phyloP scores from a whole-genome alignment of 1,284 basidiomycete genomes.

The Fomitiporia mediterranea region DNA sequence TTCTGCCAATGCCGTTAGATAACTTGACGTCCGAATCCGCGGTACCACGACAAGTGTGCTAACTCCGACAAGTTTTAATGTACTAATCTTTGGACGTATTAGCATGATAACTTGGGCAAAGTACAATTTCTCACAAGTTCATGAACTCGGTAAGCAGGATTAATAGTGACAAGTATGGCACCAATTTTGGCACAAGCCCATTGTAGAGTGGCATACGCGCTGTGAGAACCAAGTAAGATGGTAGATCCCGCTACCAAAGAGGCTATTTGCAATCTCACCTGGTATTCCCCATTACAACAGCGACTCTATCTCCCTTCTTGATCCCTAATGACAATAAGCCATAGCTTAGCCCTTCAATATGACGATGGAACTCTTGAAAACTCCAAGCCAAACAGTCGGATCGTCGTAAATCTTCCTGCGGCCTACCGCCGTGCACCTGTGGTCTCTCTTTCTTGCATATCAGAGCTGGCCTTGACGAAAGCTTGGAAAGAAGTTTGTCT shows the following conservation, averaged over 20 bases:
- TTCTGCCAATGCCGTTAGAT: conserved; percentile 52
- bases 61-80: conserved; percentile 64
- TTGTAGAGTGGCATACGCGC: conserved; percentile 75
- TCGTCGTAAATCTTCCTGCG: conserved; percentile 42
- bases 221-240: conserved; percentile 30
- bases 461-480: conserved; percentile 55
- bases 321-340: conserved; percentile 71
- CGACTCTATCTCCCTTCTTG: conserved; percentile 73
- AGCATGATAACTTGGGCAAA: not conserved
- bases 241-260: not conserved
- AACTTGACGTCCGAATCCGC: conserved; percentile 58
- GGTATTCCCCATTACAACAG: conserved; percentile 78
- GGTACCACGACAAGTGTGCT: conserved; percentile 73
- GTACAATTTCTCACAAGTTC: conserved; percentile 54
- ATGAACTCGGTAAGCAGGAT: conserved; percentile 71
- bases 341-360: conserved; percentile 63
- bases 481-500: conserved; percentile 46
- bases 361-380: conserved; percentile 64
- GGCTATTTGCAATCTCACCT: conserved; percentile 41
- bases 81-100: conserved; percentile 40
- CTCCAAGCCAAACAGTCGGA: conserved; percentile 65
- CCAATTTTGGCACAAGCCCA: conserved; percentile 82
- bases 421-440: conserved; percentile 55
- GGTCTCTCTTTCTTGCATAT: conserved; percentile 59
- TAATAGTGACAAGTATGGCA: conserved; percentile 76